These are phyloP conservation scores for Psilocybe tampanensis DNA, from an alignment of 768 basidiomycete species.

Conservation along the genomic window DNA sequence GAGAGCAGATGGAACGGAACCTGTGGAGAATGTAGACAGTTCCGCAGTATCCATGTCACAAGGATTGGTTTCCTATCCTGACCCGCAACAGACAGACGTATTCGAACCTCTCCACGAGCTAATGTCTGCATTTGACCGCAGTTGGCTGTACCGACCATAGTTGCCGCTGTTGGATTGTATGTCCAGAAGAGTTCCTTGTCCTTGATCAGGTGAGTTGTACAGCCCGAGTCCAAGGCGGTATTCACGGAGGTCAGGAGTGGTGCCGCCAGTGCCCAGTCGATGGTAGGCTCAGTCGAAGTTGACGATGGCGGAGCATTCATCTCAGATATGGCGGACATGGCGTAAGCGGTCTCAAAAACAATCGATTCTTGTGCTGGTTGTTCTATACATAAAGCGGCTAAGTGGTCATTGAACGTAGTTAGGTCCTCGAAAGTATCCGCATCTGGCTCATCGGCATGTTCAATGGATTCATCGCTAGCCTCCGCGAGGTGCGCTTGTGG, in stretches of 20 bases:
- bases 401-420: background rate
- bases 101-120: conserved; percentile 4
- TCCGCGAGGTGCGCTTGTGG: background rate
- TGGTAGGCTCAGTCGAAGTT: background rate
- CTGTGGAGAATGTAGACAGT: conserved; percentile 10
- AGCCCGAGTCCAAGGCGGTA: conserved; percentile 11
- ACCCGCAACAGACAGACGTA: background rate
- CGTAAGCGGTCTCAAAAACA: background rate
- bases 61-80: background rate
- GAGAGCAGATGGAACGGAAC: conserved; percentile 12
- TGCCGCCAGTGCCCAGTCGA: background rate
- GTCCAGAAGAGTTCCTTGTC: conserved; percentile 8
- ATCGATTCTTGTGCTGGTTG: background rate
- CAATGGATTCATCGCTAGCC: background rate
- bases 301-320: background rate
- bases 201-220: conserved; percentile 8
- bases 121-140: conserved; percentile 6
- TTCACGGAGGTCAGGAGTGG: background rate
- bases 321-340: background rate
- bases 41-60: conserved; percentile 3
- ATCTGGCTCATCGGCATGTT: background rate
- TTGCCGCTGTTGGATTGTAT: background rate
- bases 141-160: conserved; percentile 9
- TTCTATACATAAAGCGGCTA: background rate
- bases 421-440: background rate